Percentiles rank a stretch among this genome's conserved stretches.
Evolutionary conservation across 108 stramenopile species (phyloP).

Genomic region (Aurantiochytrium sp.): DNA sequence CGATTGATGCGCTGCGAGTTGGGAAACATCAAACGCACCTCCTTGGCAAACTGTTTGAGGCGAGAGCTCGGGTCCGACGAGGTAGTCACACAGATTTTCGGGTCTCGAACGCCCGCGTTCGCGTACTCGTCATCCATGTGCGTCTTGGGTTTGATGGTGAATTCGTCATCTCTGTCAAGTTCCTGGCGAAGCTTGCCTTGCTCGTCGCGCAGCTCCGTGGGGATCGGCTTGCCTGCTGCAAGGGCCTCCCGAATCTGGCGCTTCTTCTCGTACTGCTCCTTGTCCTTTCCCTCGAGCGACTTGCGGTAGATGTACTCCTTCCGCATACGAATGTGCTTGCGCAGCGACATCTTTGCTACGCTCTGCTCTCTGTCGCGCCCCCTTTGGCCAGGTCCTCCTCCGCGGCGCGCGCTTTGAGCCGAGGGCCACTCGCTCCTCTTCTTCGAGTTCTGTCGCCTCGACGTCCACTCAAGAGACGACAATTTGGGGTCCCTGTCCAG

Average conservation of each 20-base stretch:
- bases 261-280: constrained; percentile 75
- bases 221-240: constrained; percentile 75
- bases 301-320: constrained; percentile 95
- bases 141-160: constrained; percentile 45
- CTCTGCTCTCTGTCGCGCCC: not conserved
- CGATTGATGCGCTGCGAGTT: constrained; percentile 89
- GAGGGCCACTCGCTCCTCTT: no score
- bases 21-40: constrained; percentile 85
- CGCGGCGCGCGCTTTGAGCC: no score
- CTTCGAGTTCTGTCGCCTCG: no score
- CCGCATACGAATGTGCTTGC: constrained; percentile 86
- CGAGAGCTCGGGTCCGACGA: constrained; percentile 81
- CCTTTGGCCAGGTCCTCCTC: no score
- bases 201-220: constrained; percentile 77
- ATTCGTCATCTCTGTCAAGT: constrained; percentile 73
- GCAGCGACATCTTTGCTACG: constrained; percentile 25
- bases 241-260: constrained; percentile 64
- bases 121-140: constrained; percentile 94
- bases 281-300: constrained; percentile 68
- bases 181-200: constrained; percentile 60
- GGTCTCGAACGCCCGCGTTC: constrained; percentile 77
- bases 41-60: constrained; percentile 95
- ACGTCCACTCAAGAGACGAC: no score
- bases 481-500: no score
- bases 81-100: constrained; percentile 90